A percentile compares a stretch with the other conserved stretches of the same genome.
These are phyloP conservation scores for Paxillus ammoniavirescens DNA, from an alignment of 768 basidiomycete genomes.

Conservation along the genomic window DNA sequence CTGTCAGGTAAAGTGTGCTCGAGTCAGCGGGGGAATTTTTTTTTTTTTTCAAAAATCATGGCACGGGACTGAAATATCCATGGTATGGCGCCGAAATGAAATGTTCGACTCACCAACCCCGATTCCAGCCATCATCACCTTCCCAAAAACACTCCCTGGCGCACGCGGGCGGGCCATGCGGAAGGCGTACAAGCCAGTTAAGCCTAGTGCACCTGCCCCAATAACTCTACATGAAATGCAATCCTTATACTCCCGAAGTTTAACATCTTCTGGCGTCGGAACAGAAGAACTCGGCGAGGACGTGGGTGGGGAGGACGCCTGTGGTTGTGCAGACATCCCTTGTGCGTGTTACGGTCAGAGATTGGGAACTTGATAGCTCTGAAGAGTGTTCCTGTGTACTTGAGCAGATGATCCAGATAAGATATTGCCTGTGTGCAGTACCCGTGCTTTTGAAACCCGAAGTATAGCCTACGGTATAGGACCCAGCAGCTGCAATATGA, in stretches of 20 bases:
- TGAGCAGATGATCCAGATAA: no score
- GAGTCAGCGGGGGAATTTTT: no score
- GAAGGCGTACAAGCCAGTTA: constrained; percentile 66
- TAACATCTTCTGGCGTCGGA: constrained; percentile 2
- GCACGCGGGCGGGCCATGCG: constrained; percentile 60
- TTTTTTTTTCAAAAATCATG: neutral
- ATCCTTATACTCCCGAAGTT: constrained; percentile 38
- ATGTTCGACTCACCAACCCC: constrained; percentile 51
- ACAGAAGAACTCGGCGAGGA: neutral
- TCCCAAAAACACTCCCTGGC: constrained; percentile 60
- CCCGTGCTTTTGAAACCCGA: no score
- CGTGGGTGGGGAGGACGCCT: constrained; percentile 1
- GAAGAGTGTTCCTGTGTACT: no score
- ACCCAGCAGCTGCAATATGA: no score
- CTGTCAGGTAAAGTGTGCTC: constrained; percentile 3
- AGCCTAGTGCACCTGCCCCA: constrained; percentile 61
- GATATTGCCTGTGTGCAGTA: no score
- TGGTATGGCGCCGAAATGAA: neutral
- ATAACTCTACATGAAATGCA: constrained; percentile 72
- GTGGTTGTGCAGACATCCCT: constrained; percentile 22
- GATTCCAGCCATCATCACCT: constrained; percentile 57
- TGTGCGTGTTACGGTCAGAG: neutral
- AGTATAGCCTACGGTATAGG: no score
- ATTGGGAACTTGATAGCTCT: no score
- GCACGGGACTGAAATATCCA: neutral